phyloP scores from a whole-genome alignment of 805 yeast genomes.

The Candida vaughaniae region DNA sequence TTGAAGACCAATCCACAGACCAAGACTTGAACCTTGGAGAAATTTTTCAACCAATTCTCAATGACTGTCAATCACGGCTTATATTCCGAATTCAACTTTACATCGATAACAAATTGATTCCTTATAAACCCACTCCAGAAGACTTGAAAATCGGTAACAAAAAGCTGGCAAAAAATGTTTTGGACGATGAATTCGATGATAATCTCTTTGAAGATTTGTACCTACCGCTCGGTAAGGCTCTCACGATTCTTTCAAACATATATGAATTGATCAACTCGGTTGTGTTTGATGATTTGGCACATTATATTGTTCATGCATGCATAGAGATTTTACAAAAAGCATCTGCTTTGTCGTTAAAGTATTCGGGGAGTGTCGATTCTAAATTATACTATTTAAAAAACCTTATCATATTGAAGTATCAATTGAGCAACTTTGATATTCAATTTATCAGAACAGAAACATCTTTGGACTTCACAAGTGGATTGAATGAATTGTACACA shows the following conservation, averaged over 20 bases:
- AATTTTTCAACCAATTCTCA: slow-evolving; percentile 67
- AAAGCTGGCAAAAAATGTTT: slow-evolving; percentile 18
- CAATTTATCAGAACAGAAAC: slow-evolving; percentile 71
- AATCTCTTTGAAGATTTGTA: slow-evolving; percentile 51
- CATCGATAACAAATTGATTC: slow-evolving; percentile 65
- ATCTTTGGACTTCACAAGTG: slow-evolving; percentile 73
- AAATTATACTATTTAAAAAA: slow-evolving; percentile 71
- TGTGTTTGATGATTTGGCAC: slow-evolving; percentile 88
- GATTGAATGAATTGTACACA: slow-evolving; percentile 50
- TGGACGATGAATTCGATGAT: slow-evolving; percentile 35
- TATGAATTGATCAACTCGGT: slow-evolving; percentile 75
- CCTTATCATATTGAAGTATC: slow-evolving; percentile 65
- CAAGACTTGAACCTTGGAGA: slow-evolving; percentile 42
- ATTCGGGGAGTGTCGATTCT: slow-evolving; percentile 55
- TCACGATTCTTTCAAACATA: slow-evolving; percentile 70
- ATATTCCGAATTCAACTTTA: slow-evolving; percentile 75
- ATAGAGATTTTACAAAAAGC: slow-evolving; percentile 60
- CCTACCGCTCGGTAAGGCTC: slow-evolving; percentile 69
- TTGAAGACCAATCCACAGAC: slow-evolving; percentile 43
- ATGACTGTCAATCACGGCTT: slow-evolving; percentile 77
- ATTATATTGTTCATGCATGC: slow-evolving; percentile 78
- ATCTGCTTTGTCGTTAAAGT: slow-evolving; percentile 38
- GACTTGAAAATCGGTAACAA: slow-evolving; percentile 62
- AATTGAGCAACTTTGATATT: slow-evolving; percentile 73
- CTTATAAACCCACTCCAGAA: slow-evolving; percentile 63